A percentile compares a stretch with the other conserved stretches of the same genome.
Evolutionary conservation across 345 rosid genomes (phyloP).

Genomic region (Abelmoschus esculentus): DNA sequence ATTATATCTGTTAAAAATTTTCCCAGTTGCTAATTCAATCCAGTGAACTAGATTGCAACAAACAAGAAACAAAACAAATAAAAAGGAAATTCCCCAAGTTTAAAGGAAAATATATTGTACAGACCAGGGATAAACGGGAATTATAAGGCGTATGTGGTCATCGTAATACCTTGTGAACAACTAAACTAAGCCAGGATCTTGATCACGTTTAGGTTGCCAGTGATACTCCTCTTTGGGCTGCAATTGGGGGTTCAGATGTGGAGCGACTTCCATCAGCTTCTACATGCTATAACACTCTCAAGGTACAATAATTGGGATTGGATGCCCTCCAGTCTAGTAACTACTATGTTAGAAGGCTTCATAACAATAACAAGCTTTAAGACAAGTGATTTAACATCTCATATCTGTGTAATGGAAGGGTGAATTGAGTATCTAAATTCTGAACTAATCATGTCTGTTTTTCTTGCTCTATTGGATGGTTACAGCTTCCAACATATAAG

Average conservation of each 20-base stretch:
- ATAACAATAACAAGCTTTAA: background rate
- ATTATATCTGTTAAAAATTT: background rate
- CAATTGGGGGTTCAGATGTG: slow-evolving; percentile 90
- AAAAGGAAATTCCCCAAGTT: background rate
- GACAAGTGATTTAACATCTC: background rate
- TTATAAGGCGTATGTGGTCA: background rate
- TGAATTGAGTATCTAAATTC: background rate
- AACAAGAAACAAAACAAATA: background rate
- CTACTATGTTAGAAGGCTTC: background rate
- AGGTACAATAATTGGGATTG: slow-evolving; percentile 34
- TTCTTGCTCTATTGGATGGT: slow-evolving; percentile 23
- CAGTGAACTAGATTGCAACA: background rate
- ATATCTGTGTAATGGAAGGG: background rate
- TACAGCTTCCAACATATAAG: slow-evolving; percentile 93
- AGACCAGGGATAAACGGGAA: background rate
- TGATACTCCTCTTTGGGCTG: slow-evolving; percentile 87
- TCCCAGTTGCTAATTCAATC: background rate
- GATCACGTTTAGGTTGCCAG: slow-evolving; percentile 56
- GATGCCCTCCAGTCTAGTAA: background rate
- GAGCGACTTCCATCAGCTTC: slow-evolving; percentile 99
- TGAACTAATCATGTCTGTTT: background rate
- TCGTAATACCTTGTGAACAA: background rate
- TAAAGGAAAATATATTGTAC: background rate
- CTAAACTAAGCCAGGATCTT: slow-evolving; percentile 10
- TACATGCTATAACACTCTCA: slow-evolving; percentile 97